Evolutionary conservation across 306 rosid genomes (phyloP), one percentile per base, ranked within the genome.

Genomic region (Cicer bijugum): DNA sequence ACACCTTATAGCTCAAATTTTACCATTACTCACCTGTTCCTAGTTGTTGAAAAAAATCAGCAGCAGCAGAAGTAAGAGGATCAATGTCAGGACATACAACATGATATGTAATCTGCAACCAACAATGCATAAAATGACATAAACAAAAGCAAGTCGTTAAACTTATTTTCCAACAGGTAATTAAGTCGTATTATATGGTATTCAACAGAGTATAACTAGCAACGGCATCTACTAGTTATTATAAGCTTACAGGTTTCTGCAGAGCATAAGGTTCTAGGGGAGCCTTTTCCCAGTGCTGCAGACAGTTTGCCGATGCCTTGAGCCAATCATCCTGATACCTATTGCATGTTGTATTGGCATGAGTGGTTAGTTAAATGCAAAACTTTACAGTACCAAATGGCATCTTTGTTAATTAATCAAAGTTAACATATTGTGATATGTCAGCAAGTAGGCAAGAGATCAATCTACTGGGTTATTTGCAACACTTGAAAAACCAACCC

Each of bases 281-380:
- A 86, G 97, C 96, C 87, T 94, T 94, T 84, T 94, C 98, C 98
- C 98, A 94, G 68, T 83, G 85, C 74, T 88, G 92, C 70, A 94
- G 78, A 75, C 90, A 84, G 80, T 80, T 88, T 43, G 95, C 89
- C 68, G 97, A 91, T 20, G 96, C 85, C 88, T 94, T 94, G 57
- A 94, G 98, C 98, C 98, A 94, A 89, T 94, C 98, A 77, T 94
- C 98, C 82, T 94, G 98, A 85, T 94, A 94, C 88, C 98, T 94
- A 67, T 73, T 58, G 66, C 35, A 74, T 44, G 44, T 58, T 35
- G 53, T 35, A 71, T 58, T 55, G 40, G 38, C 66, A 77, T 75
- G 58, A 73, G 78, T 39, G 45, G 70, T 72, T 40, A 69, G 71
- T 37, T 58, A 23, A 52, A 45, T 59, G 28, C 53, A 40, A 35